A percentile compares a stretch with the other conserved stretches of the same genome.
Evolutionary conservation across 306 rosid genomes (phyloP).

Genomic region (Lotus japonicus): DNA sequence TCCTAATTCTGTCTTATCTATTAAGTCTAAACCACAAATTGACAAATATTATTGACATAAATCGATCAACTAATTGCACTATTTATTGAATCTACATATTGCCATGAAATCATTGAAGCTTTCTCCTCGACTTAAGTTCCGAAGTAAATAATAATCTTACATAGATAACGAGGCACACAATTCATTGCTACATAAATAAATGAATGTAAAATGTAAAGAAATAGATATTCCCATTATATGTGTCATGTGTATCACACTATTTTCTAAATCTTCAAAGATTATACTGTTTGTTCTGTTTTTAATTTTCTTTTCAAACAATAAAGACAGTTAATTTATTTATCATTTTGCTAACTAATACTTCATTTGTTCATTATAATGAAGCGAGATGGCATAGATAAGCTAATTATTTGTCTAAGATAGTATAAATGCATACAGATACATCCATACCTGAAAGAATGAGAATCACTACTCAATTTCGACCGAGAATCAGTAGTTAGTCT

Average conservation of each 20-base stretch:
- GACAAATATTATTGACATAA: neutral
- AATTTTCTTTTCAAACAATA: neutral
- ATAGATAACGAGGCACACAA: neutral
- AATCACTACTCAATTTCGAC: constrained; percentile 58
- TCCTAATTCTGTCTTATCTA: too few species aligned
- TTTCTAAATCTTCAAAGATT: constrained; percentile 1
- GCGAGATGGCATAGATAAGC: neutral
- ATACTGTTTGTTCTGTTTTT: neutral
- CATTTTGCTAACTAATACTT: neutral
- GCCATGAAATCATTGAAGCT: constrained; percentile 9
- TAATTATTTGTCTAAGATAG: neutral
- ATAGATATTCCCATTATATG: neutral
- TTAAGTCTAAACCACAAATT: constrained; percentile 5
- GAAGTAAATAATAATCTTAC: neutral
- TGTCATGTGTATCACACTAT: neutral
- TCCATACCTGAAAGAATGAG: constrained; percentile 77
- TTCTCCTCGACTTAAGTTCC: neutral
- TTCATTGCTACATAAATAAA: constrained; percentile 2
- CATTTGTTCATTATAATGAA: too few species aligned
- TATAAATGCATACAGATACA: constrained; percentile 6
- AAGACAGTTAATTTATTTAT: constrained; percentile 1
- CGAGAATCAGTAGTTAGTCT: constrained; percentile 61
- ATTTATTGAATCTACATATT: neutral
- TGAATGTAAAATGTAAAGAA: neutral
- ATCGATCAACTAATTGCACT: neutral